Base-by-base conservation (phyloP, 2,329 filamentous ascomycete species). In the Escovopsis sp. region DNA sequence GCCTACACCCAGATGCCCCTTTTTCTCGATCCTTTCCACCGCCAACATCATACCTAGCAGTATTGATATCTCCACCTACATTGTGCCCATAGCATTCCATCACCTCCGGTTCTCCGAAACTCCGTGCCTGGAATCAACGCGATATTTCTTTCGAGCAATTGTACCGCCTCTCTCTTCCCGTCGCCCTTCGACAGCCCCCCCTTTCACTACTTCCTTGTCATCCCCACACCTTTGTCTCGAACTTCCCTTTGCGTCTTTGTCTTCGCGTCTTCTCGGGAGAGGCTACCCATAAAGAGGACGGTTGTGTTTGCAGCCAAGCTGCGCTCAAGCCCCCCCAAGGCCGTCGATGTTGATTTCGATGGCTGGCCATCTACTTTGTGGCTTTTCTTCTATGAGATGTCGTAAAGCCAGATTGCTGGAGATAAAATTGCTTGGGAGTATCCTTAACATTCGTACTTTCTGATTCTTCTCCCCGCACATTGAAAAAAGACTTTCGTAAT, bases 371-470 rank as follows among this genome's bases (percentile, higher is more conserved):
- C 43, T 41, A 45, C 39, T 38, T 37, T 31, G 37, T 39, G 38
- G 20, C 36, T 39, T 36, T 37, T 33, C 14, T 33, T 33, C 14
- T 42, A 37, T 39, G 31, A 36, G 39, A 37, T 39, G 24, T 27
- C 37, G 36, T 33, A 33, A 39, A 42, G 40, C 35, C 16, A 42
- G 41, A 32, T 39, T 38, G 37, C 33, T 42, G 36, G 30, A 42
- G 32, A 39, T 44, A 40, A 39, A 44, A 44, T 46, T 39, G 40
- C 37, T 41, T 37, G 40, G 35, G 36, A 39, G 34, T 44, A 42
- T 45, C 36, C 42, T 39, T 46, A 41, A 39, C 40, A 27, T 35
- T 20, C 40, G 37, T 31, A 30, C 31, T 37, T 38, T 37, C 33
- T 35, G 29, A 20, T 36, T 41, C 30, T 39, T 11, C 37, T 30